A percentile compares a stretch with the other conserved stretches of the same genome.
Evolutionary conservation across 2,329 filamentous ascomycete genomes (phyloP).

Genomic region (Dactylellina haptotyla): DNA sequence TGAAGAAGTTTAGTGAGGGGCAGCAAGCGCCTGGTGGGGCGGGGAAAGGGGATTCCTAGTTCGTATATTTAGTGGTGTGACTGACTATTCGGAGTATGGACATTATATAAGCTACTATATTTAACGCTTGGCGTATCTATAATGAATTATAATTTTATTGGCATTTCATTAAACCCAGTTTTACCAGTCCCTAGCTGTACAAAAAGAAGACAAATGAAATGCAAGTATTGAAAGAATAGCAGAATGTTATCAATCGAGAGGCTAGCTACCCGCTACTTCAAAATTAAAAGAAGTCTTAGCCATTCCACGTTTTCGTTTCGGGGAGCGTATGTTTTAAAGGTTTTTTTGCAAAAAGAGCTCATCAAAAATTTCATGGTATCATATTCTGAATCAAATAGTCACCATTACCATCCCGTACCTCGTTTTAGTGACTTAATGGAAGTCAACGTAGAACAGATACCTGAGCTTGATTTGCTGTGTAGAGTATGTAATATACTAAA

Average conservation of each 20-base stretch:
- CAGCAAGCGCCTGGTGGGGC: constrained; percentile 22
- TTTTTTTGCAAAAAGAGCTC: too few relatives aligned
- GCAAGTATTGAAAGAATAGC: background rate
- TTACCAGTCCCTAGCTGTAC: background rate
- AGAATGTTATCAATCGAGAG: background rate
- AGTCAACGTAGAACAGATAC: constrained; percentile 68
- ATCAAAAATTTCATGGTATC: background rate
- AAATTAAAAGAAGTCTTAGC: background rate
- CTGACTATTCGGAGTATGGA: too few relatives aligned
- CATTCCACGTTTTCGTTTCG: background rate
- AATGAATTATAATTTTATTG: background rate
- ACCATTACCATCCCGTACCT: background rate
- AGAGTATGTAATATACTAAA: constrained; percentile 74
- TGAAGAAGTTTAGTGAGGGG: constrained; percentile 50
- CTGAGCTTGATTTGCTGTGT: constrained; percentile 75
- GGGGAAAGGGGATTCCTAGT: too few relatives aligned
- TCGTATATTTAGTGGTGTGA: background rate
- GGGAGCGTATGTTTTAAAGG: background rate
- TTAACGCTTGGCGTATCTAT: too few relatives aligned
- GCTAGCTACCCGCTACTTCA: background rate
- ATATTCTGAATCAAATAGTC: background rate
- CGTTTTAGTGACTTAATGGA: constrained; percentile 8
- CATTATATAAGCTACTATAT: too few relatives aligned
- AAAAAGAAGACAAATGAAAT: background rate
- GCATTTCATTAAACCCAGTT: background rate